Conservation (phyloP, 106 monocot species). For the Cymbidium sinense region DNA sequence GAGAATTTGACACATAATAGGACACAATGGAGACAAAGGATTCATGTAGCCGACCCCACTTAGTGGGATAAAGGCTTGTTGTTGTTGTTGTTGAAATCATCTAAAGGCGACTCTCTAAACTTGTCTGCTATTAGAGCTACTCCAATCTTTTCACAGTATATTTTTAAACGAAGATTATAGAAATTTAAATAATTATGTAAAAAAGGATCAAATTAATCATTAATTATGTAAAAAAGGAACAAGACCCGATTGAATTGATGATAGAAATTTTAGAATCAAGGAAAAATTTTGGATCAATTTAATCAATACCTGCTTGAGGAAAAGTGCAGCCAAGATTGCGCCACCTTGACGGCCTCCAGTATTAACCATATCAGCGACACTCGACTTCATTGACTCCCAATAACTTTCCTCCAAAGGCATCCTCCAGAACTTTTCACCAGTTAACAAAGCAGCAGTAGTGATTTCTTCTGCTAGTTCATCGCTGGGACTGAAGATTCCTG, state of each 20-base stretch:
- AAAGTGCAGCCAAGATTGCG: conserved; percentile 68
- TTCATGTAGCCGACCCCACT: too few species aligned
- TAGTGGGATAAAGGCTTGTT: too few species aligned
- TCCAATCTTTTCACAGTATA: too few species aligned
- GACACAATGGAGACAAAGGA: too few species aligned
- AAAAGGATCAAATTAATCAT: not conserved
- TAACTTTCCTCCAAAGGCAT: conserved; percentile 74
- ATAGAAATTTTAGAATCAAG: not conserved
- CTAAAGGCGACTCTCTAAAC: too few species aligned
- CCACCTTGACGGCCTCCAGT: conserved; percentile 59
- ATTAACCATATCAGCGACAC: conserved; percentile 75
- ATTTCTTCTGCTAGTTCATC: conserved; percentile 64
- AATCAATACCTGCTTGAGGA: conserved; percentile 57
- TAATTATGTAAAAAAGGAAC: not conserved
- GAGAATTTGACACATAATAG: too few species aligned
- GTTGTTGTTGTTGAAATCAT: too few species aligned
- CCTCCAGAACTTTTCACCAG: conserved; percentile 71
- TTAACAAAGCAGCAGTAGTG: conserved; percentile 31
- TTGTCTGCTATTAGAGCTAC: too few species aligned
- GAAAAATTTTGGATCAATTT: not conserved
- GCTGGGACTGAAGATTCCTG: conserved; percentile 59
- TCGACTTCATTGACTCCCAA: conserved; percentile 75
- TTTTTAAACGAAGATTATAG: too few species aligned
- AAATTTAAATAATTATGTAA: not conserved
- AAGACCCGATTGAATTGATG: not conserved